Percentiles rank a stretch among this genome's conserved stretches.
Evolutionary conservation across 257 asterid genomes (phyloP).

Genomic region (Thymus mandschuricus): DNA sequence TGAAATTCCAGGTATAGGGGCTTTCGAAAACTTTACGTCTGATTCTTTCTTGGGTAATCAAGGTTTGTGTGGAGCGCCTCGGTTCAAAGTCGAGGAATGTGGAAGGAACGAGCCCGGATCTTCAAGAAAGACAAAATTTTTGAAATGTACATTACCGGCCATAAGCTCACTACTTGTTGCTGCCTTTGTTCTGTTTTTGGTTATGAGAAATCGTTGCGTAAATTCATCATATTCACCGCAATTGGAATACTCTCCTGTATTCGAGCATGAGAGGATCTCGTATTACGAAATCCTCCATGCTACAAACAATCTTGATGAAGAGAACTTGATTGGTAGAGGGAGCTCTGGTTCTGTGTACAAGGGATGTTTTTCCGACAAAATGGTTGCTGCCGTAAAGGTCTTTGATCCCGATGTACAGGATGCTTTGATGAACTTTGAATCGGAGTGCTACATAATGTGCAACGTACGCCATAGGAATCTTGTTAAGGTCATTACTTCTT

Average conservation of each 20-base stretch:
- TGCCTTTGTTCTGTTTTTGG: background rate
- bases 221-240: background rate
- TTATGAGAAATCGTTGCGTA: background rate
- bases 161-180: slow-evolving; percentile 2
- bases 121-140: background rate
- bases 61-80: slow-evolving; percentile 12
- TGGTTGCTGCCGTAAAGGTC: slow-evolving; percentile 24
- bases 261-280: background rate
- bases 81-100: slow-evolving; percentile 5
- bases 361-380: slow-evolving; percentile 10
- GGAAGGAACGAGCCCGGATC: background rate
- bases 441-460: background rate
- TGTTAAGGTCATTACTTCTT: slow-evolving; percentile 16
- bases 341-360: slow-evolving; percentile 22
- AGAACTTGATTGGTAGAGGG: slow-evolving; percentile 22
- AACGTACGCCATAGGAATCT: slow-evolving; percentile 26
- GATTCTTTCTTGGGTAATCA: slow-evolving; percentile 6
- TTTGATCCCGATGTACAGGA: slow-evolving; percentile 5
- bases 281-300: slow-evolving; percentile 1
- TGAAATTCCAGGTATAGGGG: slow-evolving; percentile 13
- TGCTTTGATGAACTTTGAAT: slow-evolving; percentile 22
- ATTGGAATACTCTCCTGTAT: background rate
- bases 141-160: slow-evolving; percentile 3
- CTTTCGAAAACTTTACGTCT: slow-evolving; percentile 8
- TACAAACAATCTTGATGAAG: slow-evolving; percentile 13